phyloP scores from a whole-genome alignment of 1,139 yeast species.

The Protomyces lactucae-debilis region DNA sequence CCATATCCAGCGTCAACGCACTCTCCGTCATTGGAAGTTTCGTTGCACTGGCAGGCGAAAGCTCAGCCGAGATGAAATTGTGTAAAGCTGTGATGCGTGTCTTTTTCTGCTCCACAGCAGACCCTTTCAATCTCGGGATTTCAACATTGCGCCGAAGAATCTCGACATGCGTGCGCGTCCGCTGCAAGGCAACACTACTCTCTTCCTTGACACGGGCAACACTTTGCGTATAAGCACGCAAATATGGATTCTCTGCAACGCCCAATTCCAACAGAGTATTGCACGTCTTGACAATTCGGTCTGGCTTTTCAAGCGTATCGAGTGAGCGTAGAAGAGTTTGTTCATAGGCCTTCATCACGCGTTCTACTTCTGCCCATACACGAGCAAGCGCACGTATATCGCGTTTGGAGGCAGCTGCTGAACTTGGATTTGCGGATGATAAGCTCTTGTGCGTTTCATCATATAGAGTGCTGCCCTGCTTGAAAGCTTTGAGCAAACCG shows the following conservation, averaged over 20 bases:
- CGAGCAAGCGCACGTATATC: constrained; percentile 42
- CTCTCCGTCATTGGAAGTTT: neutral
- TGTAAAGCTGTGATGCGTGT: neutral
- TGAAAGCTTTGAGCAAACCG: constrained; percentile 63
- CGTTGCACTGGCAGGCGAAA: constrained; percentile 33
- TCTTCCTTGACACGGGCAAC: constrained; percentile 45
- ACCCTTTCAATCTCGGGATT: neutral
- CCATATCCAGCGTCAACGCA: constrained; percentile 40
- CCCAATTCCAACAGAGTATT: constrained; percentile 52
- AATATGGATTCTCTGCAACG: constrained; percentile 53
- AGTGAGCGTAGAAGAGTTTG: constrained; percentile 59
- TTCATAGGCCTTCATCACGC: constrained; percentile 60
- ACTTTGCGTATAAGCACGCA: constrained; percentile 55
- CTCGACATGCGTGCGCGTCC: constrained; percentile 35
- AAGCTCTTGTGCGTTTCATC: constrained; percentile 31
- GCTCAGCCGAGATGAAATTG: constrained; percentile 30
- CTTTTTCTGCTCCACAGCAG: neutral
- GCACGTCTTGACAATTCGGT: constrained; percentile 38
- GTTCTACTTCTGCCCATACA: constrained; percentile 65
- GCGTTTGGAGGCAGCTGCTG: constrained; percentile 31
- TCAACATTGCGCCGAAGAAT: constrained; percentile 29
- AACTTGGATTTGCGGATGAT: neutral
- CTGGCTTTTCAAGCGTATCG: constrained; percentile 40
- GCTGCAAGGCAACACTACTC: constrained; percentile 41
- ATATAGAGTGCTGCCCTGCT: constrained; percentile 49